phyloP scores from a whole-genome alignment of 148 eudicot genomes.

The Gaultheria prostrata region DNA sequence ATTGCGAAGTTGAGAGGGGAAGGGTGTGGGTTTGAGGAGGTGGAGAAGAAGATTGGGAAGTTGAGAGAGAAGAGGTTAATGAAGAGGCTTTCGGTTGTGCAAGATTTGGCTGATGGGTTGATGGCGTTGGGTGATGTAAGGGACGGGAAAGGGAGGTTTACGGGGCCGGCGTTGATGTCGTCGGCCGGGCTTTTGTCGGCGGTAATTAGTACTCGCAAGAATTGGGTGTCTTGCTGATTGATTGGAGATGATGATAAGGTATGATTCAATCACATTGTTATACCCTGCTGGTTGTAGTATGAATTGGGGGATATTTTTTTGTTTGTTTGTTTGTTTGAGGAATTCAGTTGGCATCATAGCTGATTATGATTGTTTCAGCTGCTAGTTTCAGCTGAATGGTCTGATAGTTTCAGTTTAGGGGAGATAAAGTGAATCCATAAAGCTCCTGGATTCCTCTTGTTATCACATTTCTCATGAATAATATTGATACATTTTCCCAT shows the following conservation, averaged over 20 bases:
- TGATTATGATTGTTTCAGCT: neutral
- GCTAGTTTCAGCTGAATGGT: neutral
- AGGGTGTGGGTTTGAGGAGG: constrained; percentile 35
- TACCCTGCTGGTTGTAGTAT: neutral
- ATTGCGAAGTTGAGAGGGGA: constrained; percentile 39
- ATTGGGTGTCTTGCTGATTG: constrained; percentile 77
- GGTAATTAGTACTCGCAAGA: constrained; percentile 77
- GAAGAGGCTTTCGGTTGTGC: constrained; percentile 77
- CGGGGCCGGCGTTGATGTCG: constrained; percentile 57
- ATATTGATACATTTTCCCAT: too few species aligned
- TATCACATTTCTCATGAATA: too few species aligned
- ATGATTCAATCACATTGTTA: too few species aligned
- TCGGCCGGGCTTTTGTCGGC: constrained; percentile 85
- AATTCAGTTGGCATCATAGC: neutral
- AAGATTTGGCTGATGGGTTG: constrained; percentile 83
- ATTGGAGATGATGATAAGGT: constrained; percentile 10
- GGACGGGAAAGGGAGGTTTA: constrained; percentile 55
- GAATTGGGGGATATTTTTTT: neutral
- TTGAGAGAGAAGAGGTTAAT: constrained; percentile 60
- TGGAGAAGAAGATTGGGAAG: constrained; percentile 31
- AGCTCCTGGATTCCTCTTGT: too few species aligned
- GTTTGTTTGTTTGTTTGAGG: neutral
- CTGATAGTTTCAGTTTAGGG: too few species aligned
- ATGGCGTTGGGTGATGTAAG: constrained; percentile 88
- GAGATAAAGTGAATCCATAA: too few species aligned